Evolutionary conservation across 164 flowering plant genomes (phyloP).

Genomic region (Nymphaea colorata): DNA sequence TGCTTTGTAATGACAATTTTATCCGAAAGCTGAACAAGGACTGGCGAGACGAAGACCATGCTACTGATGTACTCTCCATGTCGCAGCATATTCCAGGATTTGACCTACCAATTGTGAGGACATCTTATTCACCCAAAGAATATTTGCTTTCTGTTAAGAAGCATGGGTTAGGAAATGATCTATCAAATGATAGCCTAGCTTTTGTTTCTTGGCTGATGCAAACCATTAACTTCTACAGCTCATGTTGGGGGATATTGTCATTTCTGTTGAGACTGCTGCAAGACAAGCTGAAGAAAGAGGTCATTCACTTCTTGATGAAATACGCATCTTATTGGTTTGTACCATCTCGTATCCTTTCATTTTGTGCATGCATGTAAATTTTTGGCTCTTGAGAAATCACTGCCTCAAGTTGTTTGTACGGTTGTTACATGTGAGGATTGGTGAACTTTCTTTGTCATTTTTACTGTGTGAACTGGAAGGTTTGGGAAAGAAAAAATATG

Average conservation of each 20-base stretch:
- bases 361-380: not conserved
- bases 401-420: not conserved
- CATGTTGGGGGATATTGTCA: conserved; percentile 91
- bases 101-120: conserved; percentile 73
- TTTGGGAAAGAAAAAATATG: too few species aligned
- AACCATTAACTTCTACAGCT: conserved; percentile 36
- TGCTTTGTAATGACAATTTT: conserved; percentile 89
- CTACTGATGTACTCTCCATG: conserved; percentile 98
- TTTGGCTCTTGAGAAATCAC: not conserved
- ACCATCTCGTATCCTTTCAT: not conserved
- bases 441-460: not conserved
- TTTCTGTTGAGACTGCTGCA: conserved; percentile 94
- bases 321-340: conserved; percentile 86
- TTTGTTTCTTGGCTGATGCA: not conserved
- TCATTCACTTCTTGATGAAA: conserved; percentile 84
- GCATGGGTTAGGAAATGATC: not conserved
- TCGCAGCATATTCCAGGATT: conserved; percentile 84
- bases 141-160: not conserved
- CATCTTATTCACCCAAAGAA: not conserved
- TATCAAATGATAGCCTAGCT: not conserved
- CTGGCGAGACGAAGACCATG: conserved; percentile 93
- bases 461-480: not conserved
- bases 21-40: conserved; percentile 80
- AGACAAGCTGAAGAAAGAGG: conserved; percentile 95
- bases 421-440: not conserved